A percentile compares a stretch with the other conserved stretches of the same genome.
phyloP scores from a whole-genome alignment of 1,284 basidiomycete species.

The Ustilago nuda region DNA sequence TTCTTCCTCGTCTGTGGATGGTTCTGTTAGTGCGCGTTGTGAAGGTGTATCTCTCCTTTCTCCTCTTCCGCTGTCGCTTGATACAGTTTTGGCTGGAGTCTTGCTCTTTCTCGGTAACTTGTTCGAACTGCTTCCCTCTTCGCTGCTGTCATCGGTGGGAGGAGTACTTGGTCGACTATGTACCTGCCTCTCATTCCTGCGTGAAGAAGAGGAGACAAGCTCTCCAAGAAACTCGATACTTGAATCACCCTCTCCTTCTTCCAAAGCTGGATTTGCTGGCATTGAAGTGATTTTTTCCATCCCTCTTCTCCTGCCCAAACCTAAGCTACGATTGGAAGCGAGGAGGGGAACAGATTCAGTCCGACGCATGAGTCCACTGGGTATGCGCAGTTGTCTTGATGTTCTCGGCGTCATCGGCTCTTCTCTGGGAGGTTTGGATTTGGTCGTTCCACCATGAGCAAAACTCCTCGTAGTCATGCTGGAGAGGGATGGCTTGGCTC shows the following conservation, averaged over 20 bases:
- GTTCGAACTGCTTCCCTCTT: not conserved
- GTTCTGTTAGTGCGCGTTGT: slow-evolving; percentile 14
- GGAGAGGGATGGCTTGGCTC: slow-evolving; percentile 1
- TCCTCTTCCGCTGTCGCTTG: not conserved
- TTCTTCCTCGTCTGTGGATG: not conserved
- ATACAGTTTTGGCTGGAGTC: not conserved
- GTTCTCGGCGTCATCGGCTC: slow-evolving; percentile 12
- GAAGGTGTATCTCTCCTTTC: not conserved
- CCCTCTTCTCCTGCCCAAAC: not conserved
- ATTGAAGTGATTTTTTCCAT: slow-evolving; percentile 3
- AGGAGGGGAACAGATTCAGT: slow-evolving; percentile 26
- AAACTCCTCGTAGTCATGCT: not conserved
- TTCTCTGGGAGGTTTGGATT: not conserved
- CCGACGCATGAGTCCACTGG: slow-evolving; percentile 20
- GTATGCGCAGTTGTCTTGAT: slow-evolving; percentile 22
- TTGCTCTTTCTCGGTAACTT: slow-evolving; percentile 21
- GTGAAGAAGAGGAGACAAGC: not conserved
- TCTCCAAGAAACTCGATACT: slow-evolving; percentile 39
- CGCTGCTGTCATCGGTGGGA: not conserved
- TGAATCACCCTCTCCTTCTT: slow-evolving; percentile 18
- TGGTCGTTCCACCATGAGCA: not conserved
- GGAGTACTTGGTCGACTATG: slow-evolving; percentile 12
- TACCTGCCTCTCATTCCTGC: not conserved
- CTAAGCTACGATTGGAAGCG: not conserved
- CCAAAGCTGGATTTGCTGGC: not conserved